Conservation (phyloP, 2,329 filamentous ascomycete genomes). For the Sordariomycetes sp. region DNA sequence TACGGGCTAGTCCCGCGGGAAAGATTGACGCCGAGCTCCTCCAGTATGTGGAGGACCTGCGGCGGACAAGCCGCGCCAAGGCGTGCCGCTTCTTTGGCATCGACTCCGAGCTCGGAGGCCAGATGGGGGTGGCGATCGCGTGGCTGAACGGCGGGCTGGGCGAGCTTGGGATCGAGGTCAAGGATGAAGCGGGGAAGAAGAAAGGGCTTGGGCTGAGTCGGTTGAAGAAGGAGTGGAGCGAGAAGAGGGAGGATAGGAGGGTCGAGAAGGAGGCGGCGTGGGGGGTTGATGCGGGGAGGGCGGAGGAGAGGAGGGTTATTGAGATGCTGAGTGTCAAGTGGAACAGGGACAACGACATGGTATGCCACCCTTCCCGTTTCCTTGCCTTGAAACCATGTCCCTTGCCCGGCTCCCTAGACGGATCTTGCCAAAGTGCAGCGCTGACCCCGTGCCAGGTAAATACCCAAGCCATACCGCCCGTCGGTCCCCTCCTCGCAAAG, state of each 20-base stretch:
- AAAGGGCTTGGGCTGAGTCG: conserved; percentile 43
- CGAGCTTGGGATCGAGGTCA: conserved; percentile 54
- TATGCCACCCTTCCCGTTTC: conserved; percentile 25
- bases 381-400: neutral
- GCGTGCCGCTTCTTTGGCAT: conserved; percentile 86
- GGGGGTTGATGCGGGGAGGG: conserved; percentile 71
- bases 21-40: conserved; percentile 53
- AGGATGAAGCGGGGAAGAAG: conserved; percentile 21
- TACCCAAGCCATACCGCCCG: conserved; percentile 61
- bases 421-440: too few relatives aligned
- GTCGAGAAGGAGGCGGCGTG: conserved; percentile 61
- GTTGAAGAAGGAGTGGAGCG: conserved; percentile 61
- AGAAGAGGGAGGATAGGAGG: conserved; percentile 66
- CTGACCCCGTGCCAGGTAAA: conserved; percentile 46
- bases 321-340: conserved; percentile 83
- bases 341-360: conserved; percentile 86
- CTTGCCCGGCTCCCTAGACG: neutral
- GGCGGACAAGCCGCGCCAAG: conserved; percentile 63
- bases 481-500: conserved; percentile 56
- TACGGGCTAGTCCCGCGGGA: conserved; percentile 21
- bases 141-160: conserved; percentile 71
- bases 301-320: conserved; percentile 75
- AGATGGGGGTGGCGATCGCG: conserved; percentile 73
- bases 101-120: conserved; percentile 70
- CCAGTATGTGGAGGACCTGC: conserved; percentile 64